Base-by-base conservation (phyloP, 2,329 filamentous ascomycete species). In the Colletotrichum liriopes region DNA sequence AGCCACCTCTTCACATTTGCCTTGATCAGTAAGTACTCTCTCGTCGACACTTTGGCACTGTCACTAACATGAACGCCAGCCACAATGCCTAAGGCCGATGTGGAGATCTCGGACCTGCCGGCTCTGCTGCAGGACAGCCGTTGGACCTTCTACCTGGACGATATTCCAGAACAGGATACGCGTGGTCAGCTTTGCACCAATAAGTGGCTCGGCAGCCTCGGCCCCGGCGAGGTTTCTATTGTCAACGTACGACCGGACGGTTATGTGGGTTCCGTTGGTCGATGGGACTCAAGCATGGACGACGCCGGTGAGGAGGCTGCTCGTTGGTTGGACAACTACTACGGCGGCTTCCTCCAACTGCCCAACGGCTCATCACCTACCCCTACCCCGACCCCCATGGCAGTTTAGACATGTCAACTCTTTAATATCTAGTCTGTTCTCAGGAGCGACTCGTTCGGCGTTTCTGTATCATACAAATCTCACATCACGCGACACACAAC, bases 61-160 rank as follows among this genome's bases (percentile, higher is more conserved):
- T 11, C 64, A 65, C 67, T 73, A 45, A 73, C 73, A 65, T 6
- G 26, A 35, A 2, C 0, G 45, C 9, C 47, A 87, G 86, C 92
- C 12, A 88, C 86, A 7, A 91, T 91, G 83, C 81, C 86, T 32
- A 92, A 93, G 79, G 82, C 83, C 4, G 85, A 88, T 3, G 86
- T 94, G 54, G 93, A 94, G 79, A 86, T 94, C 35, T 85, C 86
- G 2, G 88, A 93, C 76, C 82, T 94, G 20, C 92, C 92, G 0
- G 79, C 83, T 0, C 79, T 91, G 29, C 79, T 94, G 51, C 88
- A 92, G 76, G 86, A 90, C 67, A 92, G 91, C 79, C 86, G 88
- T 41, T 94, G 92, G 91, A 93, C 91, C 0, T 87, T 94, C 72
- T 94, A 94, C 78, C 84, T 93, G 0, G 93, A 94, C 77, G 86